phyloP scores from a whole-genome alignment of 2,329 filamentous ascomycete species.

The Metarhizium guizhouense region DNA sequence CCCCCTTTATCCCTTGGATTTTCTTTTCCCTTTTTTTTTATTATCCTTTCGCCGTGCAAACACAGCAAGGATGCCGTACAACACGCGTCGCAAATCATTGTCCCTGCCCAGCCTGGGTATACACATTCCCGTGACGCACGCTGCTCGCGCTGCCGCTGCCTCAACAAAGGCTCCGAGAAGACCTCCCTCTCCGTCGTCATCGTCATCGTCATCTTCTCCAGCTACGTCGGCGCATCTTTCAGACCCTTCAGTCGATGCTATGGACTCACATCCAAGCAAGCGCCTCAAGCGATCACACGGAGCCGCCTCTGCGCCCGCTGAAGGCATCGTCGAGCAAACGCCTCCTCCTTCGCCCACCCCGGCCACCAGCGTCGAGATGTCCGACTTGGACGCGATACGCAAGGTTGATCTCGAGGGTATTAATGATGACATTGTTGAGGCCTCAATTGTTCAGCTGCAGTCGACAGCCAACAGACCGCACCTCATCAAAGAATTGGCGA shows the following conservation, averaged over 20 bases:
- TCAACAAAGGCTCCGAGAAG: constrained; percentile 25
- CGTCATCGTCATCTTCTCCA: constrained; percentile 22
- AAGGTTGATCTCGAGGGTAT: constrained; percentile 64
- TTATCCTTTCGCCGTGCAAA: not conserved
- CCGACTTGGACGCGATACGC: constrained; percentile 14
- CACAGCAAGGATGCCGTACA: constrained; percentile 66
- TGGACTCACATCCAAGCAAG: constrained; percentile 43
- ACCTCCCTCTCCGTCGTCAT: constrained; percentile 18
- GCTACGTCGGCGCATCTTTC: constrained; percentile 10
- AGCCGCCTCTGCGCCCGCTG: constrained; percentile 33
- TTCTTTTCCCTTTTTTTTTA: not conserved
- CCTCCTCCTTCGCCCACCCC: constrained; percentile 40
- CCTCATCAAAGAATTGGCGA: constrained; percentile 86
- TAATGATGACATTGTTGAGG: constrained; percentile 92
- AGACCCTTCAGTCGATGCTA: constrained; percentile 19
- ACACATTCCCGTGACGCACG: constrained; percentile 63
- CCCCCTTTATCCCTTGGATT: not conserved
- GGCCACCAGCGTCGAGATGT: constrained; percentile 18
- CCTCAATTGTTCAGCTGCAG: constrained; percentile 79
- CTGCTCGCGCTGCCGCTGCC: constrained; percentile 43
- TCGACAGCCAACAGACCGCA: constrained; percentile 87
- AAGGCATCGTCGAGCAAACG: constrained; percentile 73
- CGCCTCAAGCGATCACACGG: constrained; percentile 73
- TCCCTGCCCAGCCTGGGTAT: constrained; percentile 90
- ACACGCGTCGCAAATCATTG: constrained; percentile 91